Base-by-base conservation (phyloP, 768 basidiomycete genomes). In the Tylopilus felleus region DNA sequence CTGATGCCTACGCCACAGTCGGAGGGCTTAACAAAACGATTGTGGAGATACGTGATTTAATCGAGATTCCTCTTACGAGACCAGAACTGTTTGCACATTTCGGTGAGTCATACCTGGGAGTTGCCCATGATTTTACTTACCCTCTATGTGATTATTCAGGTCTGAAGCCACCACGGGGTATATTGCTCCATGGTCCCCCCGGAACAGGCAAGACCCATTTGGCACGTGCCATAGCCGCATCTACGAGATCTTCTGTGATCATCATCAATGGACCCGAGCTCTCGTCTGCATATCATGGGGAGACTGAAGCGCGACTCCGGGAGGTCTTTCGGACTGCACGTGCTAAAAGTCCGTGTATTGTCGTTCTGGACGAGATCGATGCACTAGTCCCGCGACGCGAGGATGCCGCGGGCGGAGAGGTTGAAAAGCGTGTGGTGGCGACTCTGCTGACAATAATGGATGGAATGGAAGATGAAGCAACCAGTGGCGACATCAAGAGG, bases 201-300 rank as follows among this genome's bases (percentile, higher is more conserved):
- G 97, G 97, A 35, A 98, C 97, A 9, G 97, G 97, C 16, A 99
- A 99, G 74, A 99, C 97, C 0, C 93, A 97, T 65, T 77, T 99
- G 2, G 96, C 97, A 12, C 86, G 93, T 57, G 91, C 94, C 14
- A 94, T 99, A 54, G 94, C 96, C 4, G 80, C 85, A 0, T 92
- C 94, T 6, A 90, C 90, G 1, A 81, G 80, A 28, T 90, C 93
- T 8, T 84, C 86, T 25, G 90, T 97, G n/a, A 80, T 99, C 58
- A 84, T 93, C 47, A 86, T 98, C 68, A 96, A 96, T 62, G 97
- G 97, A 0, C 94, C 97, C 13, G 94, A 98, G 66, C 80, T 98
- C 21, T 92, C 90, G 1, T 93, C 92, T 19, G 93, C 94, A 1
- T 98, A 93, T 65, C 97, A 98, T 65, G 97, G 97, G 40, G 97